These are phyloP conservation scores for Colletotrichum lentis DNA, from an alignment of 2,329 filamentous ascomycete genomes.

Conservation along the genomic window DNA sequence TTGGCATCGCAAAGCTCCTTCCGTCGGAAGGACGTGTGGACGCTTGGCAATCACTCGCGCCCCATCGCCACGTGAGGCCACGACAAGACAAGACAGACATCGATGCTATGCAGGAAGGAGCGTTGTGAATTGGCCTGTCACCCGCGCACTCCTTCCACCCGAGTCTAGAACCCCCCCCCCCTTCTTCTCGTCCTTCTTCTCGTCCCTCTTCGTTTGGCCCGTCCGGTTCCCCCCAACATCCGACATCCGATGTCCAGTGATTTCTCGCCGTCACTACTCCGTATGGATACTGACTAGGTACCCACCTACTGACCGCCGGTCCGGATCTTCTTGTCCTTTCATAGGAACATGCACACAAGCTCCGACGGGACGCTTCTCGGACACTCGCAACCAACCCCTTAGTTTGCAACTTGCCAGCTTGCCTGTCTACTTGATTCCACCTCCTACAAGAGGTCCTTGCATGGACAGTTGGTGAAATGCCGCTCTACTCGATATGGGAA, in stretches of 20 bases:
- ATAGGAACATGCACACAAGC: conserved; percentile 10
- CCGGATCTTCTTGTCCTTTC: conserved; percentile 22
- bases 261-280: not conserved
- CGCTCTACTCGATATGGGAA: not conserved
- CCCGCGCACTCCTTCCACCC: not conserved
- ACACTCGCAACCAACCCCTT: conserved; percentile 11
- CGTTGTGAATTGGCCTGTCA: not conserved
- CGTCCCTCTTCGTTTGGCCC: not conserved
- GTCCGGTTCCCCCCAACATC: not conserved
- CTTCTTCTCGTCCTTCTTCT: not conserved
- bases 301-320: conserved; percentile 18
- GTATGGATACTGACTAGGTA: no score
- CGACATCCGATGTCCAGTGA: not conserved
- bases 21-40: not conserved
- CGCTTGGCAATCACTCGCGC: not conserved
- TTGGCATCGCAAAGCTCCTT: not conserved
- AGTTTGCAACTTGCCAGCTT: conserved; percentile 16
- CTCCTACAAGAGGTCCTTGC: conserved; percentile 4
- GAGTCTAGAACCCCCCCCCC: not conserved
- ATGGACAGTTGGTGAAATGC: not conserved
- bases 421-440: conserved; percentile 8
- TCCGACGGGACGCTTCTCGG: conserved; percentile 8
- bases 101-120: not conserved
- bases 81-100: conserved; percentile 5
- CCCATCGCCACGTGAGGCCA: conserved; percentile 19